Percentiles rank a stretch among this genome's conserved stretches.
phyloP scores from a whole-genome alignment of 2,329 filamentous ascomycete genomes.

The Colletotrichum sp. region DNA sequence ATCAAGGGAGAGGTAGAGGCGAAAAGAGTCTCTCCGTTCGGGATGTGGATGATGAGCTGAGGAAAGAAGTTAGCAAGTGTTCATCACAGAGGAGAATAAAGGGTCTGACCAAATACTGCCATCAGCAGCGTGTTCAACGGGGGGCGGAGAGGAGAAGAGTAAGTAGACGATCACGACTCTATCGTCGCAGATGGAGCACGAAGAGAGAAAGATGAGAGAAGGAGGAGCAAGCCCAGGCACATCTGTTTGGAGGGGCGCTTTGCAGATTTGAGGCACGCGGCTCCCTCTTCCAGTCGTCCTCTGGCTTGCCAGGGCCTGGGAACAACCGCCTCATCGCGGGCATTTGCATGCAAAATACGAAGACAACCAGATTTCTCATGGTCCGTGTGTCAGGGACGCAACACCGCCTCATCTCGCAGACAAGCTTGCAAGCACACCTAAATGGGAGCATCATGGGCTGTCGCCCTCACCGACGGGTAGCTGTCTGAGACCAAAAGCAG shows the following conservation, averaged over 20 bases:
- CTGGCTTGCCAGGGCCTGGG: neutral
- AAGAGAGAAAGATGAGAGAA: neutral
- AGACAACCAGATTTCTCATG: neutral
- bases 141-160: neutral
- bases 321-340: neutral
- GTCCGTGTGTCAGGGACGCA: neutral
- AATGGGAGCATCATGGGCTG: neutral
- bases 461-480: neutral
- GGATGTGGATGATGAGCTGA: neutral
- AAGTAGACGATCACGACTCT: neutral
- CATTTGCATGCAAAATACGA: neutral
- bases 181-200: neutral
- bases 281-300: neutral
- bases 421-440: too few species aligned
- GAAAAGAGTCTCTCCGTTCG: too few species aligned
- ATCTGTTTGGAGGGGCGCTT: neutral
- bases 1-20: too few species aligned
- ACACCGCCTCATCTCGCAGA: neutral
- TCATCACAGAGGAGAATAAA: neutral
- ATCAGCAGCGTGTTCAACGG: neutral
- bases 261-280: neutral
- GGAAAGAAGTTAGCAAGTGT: neutral
- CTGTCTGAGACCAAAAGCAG: neutral
- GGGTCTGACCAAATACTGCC: neutral
- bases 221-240: neutral